A percentile compares a stretch with the other conserved stretches of the same genome.
Conservation (phyloP, 768 basidiomycete genomes). For the Clitopilus hobsonii region DNA sequence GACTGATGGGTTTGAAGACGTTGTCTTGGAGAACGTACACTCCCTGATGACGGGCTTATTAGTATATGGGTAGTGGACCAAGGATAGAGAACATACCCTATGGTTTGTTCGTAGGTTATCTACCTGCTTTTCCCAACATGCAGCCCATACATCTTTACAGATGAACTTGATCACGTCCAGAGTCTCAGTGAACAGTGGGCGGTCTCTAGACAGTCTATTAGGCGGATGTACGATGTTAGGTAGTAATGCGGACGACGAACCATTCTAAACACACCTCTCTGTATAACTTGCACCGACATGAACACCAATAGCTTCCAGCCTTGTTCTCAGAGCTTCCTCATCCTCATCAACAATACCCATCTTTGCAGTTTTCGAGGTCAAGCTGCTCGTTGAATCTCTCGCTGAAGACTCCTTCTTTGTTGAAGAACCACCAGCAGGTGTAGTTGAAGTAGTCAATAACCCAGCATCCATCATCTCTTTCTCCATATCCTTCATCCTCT, state of each 20-base stretch:
- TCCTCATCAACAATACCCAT: slow-evolving; percentile 50
- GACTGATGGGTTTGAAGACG: slow-evolving; percentile 77
- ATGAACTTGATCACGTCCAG: slow-evolving; percentile 92
- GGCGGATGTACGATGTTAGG: neutral
- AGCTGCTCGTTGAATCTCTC: slow-evolving; percentile 40
- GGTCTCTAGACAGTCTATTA: slow-evolving; percentile 68
- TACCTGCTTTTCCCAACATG: slow-evolving; percentile 92
- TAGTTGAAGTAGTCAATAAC: slow-evolving; percentile 47
- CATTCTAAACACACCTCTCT: slow-evolving; percentile 59
- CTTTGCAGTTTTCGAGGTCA: slow-evolving; percentile 29
- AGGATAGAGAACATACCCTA: slow-evolving; percentile 45
- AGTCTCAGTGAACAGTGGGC: slow-evolving; percentile 73
- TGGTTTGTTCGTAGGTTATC: slow-evolving; percentile 96
- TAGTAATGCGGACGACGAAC: neutral
- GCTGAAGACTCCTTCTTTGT: slow-evolving; percentile 37
- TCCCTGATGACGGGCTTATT: slow-evolving; percentile 44
- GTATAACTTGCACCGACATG: slow-evolving; percentile 85
- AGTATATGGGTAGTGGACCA: neutral
- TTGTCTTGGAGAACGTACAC: slow-evolving; percentile 94
- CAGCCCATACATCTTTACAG: slow-evolving; percentile 93
- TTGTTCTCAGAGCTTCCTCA: slow-evolving; percentile 61
- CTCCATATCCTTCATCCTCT: slow-evolving; percentile 64
- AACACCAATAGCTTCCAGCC: slow-evolving; percentile 79
- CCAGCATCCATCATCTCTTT: slow-evolving; percentile 79
- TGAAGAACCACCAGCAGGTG: slow-evolving; percentile 33